These are phyloP conservation scores for Tetrapisispora fleetii DNA, from an alignment of 805 yeast species.

Conservation along the genomic window DNA sequence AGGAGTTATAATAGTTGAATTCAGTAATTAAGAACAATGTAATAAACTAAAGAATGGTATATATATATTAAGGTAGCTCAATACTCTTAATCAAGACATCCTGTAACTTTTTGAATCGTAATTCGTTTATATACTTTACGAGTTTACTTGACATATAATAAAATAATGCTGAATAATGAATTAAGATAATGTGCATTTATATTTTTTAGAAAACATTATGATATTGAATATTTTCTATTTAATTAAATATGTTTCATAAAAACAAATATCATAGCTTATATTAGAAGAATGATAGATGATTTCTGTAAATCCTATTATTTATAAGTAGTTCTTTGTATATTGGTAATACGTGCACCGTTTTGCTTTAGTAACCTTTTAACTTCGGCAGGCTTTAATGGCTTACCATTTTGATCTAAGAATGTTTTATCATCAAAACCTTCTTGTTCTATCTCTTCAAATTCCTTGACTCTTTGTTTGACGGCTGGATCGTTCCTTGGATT, in stretches of 20 bases:
- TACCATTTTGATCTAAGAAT: slow-evolving; percentile 4
- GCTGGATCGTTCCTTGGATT: slow-evolving; percentile 2
- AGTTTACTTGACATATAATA: no score
- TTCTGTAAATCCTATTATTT: not conserved
- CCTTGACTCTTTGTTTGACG: not conserved
- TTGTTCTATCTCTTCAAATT: slow-evolving; percentile 1
- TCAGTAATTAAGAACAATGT: not conserved
- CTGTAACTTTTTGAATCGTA: no score
- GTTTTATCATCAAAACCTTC: slow-evolving; percentile 1
- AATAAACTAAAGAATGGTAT: no score
- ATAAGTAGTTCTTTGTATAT: slow-evolving; percentile 1
- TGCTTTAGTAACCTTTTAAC: slow-evolving; percentile 4
- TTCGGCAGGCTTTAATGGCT: slow-evolving; percentile 2
- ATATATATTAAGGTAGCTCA: no score
- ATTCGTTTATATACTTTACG: no score
- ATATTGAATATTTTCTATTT: no score
- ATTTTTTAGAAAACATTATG: not conserved
- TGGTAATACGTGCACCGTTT: slow-evolving; percentile 4
- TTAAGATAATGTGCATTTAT: no score
- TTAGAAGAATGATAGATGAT: no score
- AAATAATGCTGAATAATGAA: no score
- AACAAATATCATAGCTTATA: no score
- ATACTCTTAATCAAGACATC: no score
- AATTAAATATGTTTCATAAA: no score
- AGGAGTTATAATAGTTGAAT: slow-evolving; percentile 52